Evolutionary conservation across 2,329 filamentous ascomycete genomes (phyloP).

Genomic region (Stylonectria norvegica): DNA sequence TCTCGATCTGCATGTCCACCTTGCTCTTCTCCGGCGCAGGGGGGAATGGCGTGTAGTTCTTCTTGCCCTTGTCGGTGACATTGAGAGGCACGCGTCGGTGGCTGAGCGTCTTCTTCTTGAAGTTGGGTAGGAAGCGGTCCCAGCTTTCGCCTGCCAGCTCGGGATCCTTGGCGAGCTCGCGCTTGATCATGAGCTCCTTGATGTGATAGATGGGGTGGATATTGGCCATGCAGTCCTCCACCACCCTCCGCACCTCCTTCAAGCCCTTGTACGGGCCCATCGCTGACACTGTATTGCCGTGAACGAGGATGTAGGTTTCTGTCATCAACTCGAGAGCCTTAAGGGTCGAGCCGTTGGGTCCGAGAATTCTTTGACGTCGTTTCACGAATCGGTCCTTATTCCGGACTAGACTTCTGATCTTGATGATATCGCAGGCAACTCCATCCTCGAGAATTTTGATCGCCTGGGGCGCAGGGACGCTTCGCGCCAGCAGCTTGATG

Average conservation of each 20-base stretch:
- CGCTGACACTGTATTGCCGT: constrained; percentile 88
- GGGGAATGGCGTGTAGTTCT: constrained; percentile 94
- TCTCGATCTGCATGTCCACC: constrained; percentile 96
- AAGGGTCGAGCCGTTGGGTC: constrained; percentile 84
- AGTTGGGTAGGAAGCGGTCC: constrained; percentile 95
- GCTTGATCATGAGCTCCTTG: constrained; percentile 84
- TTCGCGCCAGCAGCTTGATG: constrained; percentile 87
- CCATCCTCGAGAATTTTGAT: constrained; percentile 93
- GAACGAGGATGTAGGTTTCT: constrained; percentile 87
- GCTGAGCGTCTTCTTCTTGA: constrained; percentile 88
- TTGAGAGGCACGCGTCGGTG: constrained; percentile 79
- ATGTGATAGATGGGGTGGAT: constrained; percentile 88
- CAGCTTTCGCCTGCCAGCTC: constrained; percentile 84
- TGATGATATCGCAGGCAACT: constrained; percentile 90
- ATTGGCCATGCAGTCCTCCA: constrained; percentile 96
- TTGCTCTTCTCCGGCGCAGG: constrained; percentile 98
- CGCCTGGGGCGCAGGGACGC: constrained; percentile 88
- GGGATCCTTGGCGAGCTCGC: constrained; percentile 85
- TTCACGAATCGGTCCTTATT: constrained; percentile 98
- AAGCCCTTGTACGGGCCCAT: constrained; percentile 93
- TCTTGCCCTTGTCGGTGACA: constrained; percentile 90
- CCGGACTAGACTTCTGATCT: constrained; percentile 83
- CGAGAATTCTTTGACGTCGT: constrained; percentile 85
- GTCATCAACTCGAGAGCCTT: constrained; percentile 94
- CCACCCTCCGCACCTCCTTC: constrained; percentile 84